Percentiles rank a stretch among this genome's conserved stretches.
Conservation (phyloP, 345 rosid genomes). For the Hevea brasiliensis region DNA sequence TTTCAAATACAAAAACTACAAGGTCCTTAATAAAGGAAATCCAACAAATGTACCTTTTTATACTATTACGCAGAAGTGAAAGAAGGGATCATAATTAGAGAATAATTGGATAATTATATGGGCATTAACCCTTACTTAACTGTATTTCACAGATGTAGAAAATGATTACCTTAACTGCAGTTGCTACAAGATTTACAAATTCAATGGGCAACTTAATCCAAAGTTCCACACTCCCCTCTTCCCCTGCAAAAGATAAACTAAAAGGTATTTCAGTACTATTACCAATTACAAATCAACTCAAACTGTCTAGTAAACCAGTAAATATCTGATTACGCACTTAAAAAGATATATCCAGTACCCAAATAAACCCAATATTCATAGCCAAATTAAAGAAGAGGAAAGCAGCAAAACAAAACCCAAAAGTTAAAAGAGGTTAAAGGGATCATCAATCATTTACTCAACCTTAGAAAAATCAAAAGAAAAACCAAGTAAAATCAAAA, state of each 20-base stretch:
- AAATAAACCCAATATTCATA: not conserved
- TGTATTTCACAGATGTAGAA: not conserved
- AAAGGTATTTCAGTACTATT: not conserved
- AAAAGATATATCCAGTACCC: not conserved
- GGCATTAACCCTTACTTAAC: not conserved
- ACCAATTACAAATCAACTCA: not conserved
- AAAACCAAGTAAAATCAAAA: too few species aligned
- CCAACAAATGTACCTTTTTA: too few species aligned
- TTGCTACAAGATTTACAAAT: constrained; percentile 63
- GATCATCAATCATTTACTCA: too few species aligned
- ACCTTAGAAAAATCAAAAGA: too few species aligned
- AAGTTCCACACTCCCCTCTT: constrained; percentile 71
- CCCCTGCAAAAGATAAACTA: constrained; percentile 41
- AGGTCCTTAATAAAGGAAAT: too few species aligned
- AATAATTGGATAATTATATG: not conserved
- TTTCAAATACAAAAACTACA: too few species aligned
- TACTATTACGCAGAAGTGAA: too few species aligned
- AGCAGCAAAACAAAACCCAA: too few species aligned
- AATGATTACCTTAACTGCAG: constrained; percentile 60
- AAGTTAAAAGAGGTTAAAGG: too few species aligned
- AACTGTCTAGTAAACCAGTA: not conserved
- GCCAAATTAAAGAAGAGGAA: too few species aligned
- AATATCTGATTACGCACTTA: not conserved
- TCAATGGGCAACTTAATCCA: constrained; percentile 75
- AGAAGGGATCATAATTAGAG: not conserved